Evolutionary conservation across 1,139 yeast genomes (phyloP), one percentile per base, ranked within the genome.

Genomic region (Yamadazyma aaseri): DNA sequence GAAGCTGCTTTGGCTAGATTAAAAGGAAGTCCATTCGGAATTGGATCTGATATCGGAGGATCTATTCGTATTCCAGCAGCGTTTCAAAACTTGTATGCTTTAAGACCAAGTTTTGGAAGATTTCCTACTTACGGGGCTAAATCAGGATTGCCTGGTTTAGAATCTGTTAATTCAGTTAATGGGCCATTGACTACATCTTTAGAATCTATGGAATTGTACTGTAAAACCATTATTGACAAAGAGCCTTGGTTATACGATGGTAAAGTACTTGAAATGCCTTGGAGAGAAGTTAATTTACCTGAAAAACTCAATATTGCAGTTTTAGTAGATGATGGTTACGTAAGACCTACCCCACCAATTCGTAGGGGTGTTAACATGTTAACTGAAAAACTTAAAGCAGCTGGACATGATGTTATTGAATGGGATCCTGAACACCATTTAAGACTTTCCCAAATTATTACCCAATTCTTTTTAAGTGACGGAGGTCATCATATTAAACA

Each of bases 21-120:
- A 35, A 53, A 53, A 29, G 68, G 78, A 16, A 70, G 76, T 1
- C 66, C 58, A 13, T 45, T 75, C n/a, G 80, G 81, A 7, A 50
- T 76, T 36, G 81, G 81, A 18, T 63, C 76, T 18, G 82, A 76
- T 42, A 77, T 77, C 37, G 82, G 81, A 3, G 82, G 82, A 5
- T 70, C 78, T 12, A 73, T 76, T 26, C 62, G 82, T 22, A 60
- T 74, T 22, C 69, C 69, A 4, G 63, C 67, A 12, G 49, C 60
- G 1, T 75, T 69, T 49, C 61, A 66, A 28, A 77, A 76, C 29
- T 54, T 71, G 39, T 76, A 65, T 51, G 56, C 75, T 10, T 46
- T 76, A 35, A 66, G 65, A 37, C 73, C 78, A 15, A 64, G 77
- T 1, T 59, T 65, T 28, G 75, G 74, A 16, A 58, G 81, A 36